Evolutionary conservation across 371 early-diverging fungal species (phyloP).

Genomic region (Mortierella sp.): DNA sequence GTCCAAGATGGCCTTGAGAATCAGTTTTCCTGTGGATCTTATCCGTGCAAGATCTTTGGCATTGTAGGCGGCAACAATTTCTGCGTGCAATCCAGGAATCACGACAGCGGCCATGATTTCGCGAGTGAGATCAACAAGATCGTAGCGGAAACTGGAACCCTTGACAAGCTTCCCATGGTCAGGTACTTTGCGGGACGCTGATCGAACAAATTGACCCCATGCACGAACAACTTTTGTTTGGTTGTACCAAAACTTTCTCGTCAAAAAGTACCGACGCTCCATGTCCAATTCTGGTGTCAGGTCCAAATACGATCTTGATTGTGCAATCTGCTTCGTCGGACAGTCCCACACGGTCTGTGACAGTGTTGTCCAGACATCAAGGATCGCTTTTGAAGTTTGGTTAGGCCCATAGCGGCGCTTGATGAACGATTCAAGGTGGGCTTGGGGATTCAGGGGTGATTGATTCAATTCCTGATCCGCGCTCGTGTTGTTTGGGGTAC

Average conservation of each 20-base stretch:
- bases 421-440: constrained; percentile 27
- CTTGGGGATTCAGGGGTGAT: constrained; percentile 12
- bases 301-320: constrained; percentile 38
- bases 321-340: constrained; percentile 26
- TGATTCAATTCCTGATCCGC: constrained; percentile 10
- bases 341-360: constrained; percentile 47
- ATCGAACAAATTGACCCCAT: constrained; percentile 27
- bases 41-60: constrained; percentile 15
- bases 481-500: neutral
- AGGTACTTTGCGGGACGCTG: constrained; percentile 17
- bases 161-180: constrained; percentile 13
- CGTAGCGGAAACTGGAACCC: constrained; percentile 45
- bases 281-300: constrained; percentile 28
- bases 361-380: constrained; percentile 34
- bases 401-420: constrained; percentile 40
- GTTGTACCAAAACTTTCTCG: constrained; percentile 29
- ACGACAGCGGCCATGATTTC: constrained; percentile 35
- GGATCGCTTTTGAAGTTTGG: constrained; percentile 17
- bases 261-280: constrained; percentile 22
- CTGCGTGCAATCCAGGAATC: constrained; percentile 35
- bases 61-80: constrained; percentile 34
- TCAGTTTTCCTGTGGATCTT: constrained; percentile 10
- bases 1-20: constrained; percentile 28
- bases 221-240: constrained; percentile 24
- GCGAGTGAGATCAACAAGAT: constrained; percentile 49